Percentiles rank a stretch among this genome's conserved stretches.
Evolutionary conservation across 2,329 filamentous ascomycete genomes (phyloP).

Genomic region (Teratosphaeria nubilosa): DNA sequence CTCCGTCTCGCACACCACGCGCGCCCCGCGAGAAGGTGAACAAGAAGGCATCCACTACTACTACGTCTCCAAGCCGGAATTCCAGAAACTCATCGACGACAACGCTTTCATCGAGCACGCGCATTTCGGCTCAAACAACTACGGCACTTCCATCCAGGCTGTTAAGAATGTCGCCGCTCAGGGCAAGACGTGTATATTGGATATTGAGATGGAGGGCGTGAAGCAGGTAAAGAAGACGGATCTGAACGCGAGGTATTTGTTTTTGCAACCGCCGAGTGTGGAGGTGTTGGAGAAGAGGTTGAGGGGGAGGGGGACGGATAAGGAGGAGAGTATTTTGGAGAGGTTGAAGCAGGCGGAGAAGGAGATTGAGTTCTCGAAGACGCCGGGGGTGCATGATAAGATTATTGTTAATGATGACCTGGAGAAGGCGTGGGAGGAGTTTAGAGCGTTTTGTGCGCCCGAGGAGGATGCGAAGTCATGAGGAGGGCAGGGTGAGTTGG

Average conservation of each 20-base stretch:
- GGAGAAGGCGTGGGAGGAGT: conserved; percentile 45
- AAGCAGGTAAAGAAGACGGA: conserved; percentile 78
- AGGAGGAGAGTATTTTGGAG: conserved; percentile 59
- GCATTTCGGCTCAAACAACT: conserved; percentile 73
- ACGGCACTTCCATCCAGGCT: conserved; percentile 73
- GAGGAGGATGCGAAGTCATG: conserved; percentile 4
- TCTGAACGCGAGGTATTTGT: conserved; percentile 70
- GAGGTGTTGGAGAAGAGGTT: conserved; percentile 65
- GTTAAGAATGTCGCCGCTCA: conserved; percentile 64
- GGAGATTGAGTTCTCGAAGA: conserved; percentile 64
- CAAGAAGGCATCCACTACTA: conserved; percentile 70
- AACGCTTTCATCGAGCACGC: conserved; percentile 80
- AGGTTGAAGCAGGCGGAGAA: conserved; percentile 60
- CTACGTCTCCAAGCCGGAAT: conserved; percentile 58
- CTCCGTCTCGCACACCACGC: conserved; percentile 61
- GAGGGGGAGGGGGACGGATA: conserved; percentile 67
- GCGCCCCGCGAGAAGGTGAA: conserved; percentile 65
- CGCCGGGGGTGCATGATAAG: conserved; percentile 55
- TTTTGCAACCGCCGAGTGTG: conserved; percentile 69
- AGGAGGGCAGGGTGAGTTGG: not conserved
- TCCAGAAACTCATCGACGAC: conserved; percentile 56
- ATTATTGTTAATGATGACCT: conserved; percentile 58
- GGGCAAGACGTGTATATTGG: conserved; percentile 67
- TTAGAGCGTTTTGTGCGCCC: conserved; percentile 28
- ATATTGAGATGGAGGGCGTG: conserved; percentile 97